Evolutionary conservation across 2,329 filamentous ascomycete species (phyloP).

Genomic region (Colletotrichum sp.): DNA sequence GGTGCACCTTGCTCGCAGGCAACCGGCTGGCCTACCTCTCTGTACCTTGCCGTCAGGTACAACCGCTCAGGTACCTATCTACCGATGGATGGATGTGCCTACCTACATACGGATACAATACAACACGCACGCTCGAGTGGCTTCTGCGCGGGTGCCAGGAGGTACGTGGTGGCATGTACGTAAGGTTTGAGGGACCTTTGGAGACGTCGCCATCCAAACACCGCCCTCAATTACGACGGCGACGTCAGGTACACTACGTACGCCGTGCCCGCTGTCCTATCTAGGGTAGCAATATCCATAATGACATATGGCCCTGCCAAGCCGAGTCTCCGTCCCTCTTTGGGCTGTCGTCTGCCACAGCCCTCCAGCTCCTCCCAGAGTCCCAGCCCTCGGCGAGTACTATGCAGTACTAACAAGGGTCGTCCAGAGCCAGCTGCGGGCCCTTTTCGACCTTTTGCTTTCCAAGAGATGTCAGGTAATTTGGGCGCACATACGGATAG

Average conservation of each 20-base stretch:
- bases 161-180: constrained; percentile 7
- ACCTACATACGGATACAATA: neutral
- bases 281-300: constrained; percentile 8
- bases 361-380: neutral
- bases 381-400: neutral
- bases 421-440: neutral
- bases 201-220: constrained; percentile 16
- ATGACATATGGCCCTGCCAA: constrained; percentile 21
- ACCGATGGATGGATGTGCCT: neutral
- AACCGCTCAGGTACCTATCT: neutral
- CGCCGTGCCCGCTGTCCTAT: neutral
- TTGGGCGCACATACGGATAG: neutral
- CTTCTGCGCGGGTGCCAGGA: neutral
- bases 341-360: neutral
- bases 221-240: constrained; percentile 10
- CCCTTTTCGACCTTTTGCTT: neutral
- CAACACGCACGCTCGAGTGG: neutral
- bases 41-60: neutral
- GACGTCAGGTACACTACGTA: constrained; percentile 1
- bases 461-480: neutral
- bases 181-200: constrained; percentile 11
- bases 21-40: neutral
- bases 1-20: neutral
- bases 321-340: constrained; percentile 1
- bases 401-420: neutral